phyloP scores from a whole-genome alignment of 2,329 filamentous ascomycete species.

The Lecanicillium sp. region DNA sequence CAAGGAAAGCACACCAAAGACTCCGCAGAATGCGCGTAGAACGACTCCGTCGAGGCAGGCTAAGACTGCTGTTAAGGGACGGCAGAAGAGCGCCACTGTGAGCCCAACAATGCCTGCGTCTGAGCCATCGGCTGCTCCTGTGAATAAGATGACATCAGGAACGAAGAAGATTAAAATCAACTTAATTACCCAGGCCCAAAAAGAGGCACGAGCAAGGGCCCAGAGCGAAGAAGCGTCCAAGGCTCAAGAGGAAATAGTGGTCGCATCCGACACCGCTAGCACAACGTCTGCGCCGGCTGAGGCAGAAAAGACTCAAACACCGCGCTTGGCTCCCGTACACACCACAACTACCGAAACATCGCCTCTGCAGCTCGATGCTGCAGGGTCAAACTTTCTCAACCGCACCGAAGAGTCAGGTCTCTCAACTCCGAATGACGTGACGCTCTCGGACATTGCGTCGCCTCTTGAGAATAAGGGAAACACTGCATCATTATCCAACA shows the following conservation, averaged over 20 bases:
- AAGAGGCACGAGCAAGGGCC: slow-evolving; percentile 38
- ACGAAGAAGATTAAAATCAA: slow-evolving; percentile 59
- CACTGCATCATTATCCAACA: background rate
- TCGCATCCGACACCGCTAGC: background rate
- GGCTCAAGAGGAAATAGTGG: background rate
- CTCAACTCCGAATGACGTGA: slow-evolving; percentile 3
- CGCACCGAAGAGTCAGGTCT: slow-evolving; percentile 19
- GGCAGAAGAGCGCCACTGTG: slow-evolving; percentile 5
- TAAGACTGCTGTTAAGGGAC: slow-evolving; percentile 10
- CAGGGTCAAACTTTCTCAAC: slow-evolving; percentile 15
- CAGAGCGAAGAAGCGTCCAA: slow-evolving; percentile 17
- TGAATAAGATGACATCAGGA: slow-evolving; percentile 47
- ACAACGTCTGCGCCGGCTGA: background rate
- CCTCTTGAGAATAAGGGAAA: slow-evolving; percentile 3
- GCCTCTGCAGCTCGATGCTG: slow-evolving; percentile 5
- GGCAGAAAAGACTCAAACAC: background rate
- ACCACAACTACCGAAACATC: slow-evolving; percentile 6
- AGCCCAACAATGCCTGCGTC: slow-evolving; percentile 2
- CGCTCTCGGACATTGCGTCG: slow-evolving; percentile 4
- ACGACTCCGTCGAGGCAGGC: slow-evolving; percentile 9
- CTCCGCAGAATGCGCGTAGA: slow-evolving; percentile 24
- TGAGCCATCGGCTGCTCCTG: slow-evolving; percentile 2
- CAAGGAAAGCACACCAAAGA: slow-evolving; percentile 27
- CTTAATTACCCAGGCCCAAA: slow-evolving; percentile 49
- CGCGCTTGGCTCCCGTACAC: background rate